These are phyloP conservation scores for Lobosporangium transversale DNA, from an alignment of 192 early-diverging fungal species.

Conservation along the genomic window DNA sequence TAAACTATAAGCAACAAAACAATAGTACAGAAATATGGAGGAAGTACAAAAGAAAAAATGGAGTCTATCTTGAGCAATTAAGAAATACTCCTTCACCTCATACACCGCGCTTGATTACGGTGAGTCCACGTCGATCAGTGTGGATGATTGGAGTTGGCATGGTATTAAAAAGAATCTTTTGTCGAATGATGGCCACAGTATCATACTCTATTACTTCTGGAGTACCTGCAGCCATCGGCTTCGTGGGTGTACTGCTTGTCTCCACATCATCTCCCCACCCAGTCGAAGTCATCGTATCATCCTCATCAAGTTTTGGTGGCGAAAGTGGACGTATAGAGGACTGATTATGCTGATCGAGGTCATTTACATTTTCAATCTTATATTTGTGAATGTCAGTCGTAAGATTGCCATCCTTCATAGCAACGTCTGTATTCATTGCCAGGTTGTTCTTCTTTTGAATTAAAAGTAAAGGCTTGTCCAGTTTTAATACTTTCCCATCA, in stretches of 20 bases:
- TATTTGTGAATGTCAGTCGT: not conserved
- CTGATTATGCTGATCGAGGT: not conserved
- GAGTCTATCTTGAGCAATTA: not conserved
- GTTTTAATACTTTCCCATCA: constrained; percentile 34
- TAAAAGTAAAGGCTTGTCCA: constrained; percentile 34
- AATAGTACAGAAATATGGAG: not conserved
- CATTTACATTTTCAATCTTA: not conserved
- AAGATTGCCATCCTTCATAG: no score
- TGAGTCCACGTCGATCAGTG: constrained; percentile 40
- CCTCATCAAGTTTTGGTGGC: constrained; percentile 19
- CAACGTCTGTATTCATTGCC: not conserved
- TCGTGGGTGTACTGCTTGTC: no score
- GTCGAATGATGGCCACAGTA: constrained; percentile 41
- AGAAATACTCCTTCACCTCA: not conserved
- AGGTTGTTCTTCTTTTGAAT: constrained; percentile 37
- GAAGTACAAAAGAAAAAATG: not conserved
- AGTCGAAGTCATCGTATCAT: constrained; percentile 35
- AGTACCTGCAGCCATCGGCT: constrained; percentile 18
- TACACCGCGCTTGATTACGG: constrained; percentile 43
- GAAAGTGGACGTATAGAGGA: constrained; percentile 2
- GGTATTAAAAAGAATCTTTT: constrained; percentile 46
- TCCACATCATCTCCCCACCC: not conserved
- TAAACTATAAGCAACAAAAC: no score
- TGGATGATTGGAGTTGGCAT: constrained; percentile 52
- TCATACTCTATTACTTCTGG: constrained; percentile 21